These are phyloP conservation scores for Eremothecium sinecaudum DNA, from an alignment of 1,139 yeast species.

Conservation along the genomic window DNA sequence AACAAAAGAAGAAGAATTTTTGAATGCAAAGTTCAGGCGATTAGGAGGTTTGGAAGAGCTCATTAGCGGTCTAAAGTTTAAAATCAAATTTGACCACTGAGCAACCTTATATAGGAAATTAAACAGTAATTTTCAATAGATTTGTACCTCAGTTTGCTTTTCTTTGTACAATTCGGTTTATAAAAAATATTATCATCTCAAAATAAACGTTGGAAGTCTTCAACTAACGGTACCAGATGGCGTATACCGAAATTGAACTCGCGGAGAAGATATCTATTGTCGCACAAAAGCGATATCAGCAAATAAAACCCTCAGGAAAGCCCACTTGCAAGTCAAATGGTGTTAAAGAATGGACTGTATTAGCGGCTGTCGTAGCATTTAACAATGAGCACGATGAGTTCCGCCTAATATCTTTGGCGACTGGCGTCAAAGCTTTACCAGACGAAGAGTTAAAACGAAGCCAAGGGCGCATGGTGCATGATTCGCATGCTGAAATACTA, in stretches of 20 bases:
- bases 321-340: conserved; percentile 57
- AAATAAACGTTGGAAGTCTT: no score
- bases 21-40: conserved; percentile 32
- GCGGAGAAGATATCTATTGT: no score
- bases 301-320: conserved; percentile 42
- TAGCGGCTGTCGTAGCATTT: conserved; percentile 61
- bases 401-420: conserved; percentile 46
- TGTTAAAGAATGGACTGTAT: conserved; percentile 68
- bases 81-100: conserved; percentile 34
- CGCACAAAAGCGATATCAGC: no score
- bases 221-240: no score
- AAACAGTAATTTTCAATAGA: no score
- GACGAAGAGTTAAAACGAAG: conserved; percentile 36
- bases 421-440: conserved; percentile 79
- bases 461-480: conserved; percentile 63
- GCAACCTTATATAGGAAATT: no score
- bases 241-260: no score
- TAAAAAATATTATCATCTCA: no score
- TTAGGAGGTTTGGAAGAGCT: conserved; percentile 41
- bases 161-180: no score
- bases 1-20: conserved; percentile 31
- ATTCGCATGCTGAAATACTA: conserved; percentile 80
- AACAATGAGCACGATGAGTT: conserved; percentile 18
- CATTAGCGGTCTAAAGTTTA: conserved; percentile 37
- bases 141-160: no score